Evolutionary conservation across 441 rosid species (phyloP).

Genomic region (Manihot esculenta): DNA sequence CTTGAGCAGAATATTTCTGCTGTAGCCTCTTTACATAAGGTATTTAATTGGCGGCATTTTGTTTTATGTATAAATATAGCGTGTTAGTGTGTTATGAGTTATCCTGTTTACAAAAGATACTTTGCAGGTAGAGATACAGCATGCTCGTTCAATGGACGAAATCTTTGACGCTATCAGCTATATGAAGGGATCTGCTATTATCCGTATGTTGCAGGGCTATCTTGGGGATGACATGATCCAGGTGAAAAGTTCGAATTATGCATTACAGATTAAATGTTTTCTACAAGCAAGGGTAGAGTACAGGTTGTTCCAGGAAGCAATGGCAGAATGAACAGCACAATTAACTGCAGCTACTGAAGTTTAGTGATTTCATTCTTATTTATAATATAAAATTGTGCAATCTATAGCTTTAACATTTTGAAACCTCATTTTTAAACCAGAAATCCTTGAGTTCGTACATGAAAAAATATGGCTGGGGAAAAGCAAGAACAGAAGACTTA

Average conservation of each 20-base stretch:
- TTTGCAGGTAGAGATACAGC: slow-evolving; percentile 34
- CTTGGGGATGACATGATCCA: slow-evolving; percentile 37
- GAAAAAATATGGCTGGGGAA: slow-evolving; percentile 37
- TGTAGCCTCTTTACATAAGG: too few relatives aligned
- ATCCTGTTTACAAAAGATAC: too few relatives aligned
- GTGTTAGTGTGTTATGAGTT: too few relatives aligned
- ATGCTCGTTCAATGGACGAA: slow-evolving; percentile 31
- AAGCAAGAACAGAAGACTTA: slow-evolving; percentile 39
- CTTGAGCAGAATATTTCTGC: neutral
- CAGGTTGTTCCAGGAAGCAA: neutral
- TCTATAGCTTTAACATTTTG: neutral
- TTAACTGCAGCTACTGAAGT: neutral
- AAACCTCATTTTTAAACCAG: slow-evolving; percentile 21
- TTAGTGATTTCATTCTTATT: neutral
- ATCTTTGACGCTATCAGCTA: slow-evolving; percentile 40
- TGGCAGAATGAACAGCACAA: neutral
- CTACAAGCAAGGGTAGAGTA: neutral
- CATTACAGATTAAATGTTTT: neutral
- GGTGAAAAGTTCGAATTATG: slow-evolving; percentile 19
- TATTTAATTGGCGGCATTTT: too few relatives aligned
- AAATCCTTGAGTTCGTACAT: slow-evolving; percentile 34
- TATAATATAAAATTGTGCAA: neutral
- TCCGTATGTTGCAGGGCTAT: slow-evolving; percentile 40
- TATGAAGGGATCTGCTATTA: slow-evolving; percentile 42
- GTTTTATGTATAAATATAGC: too few relatives aligned